Conservation (phyloP, 768 basidiomycete genomes). For the Hortiboletus flavorubellus region DNA sequence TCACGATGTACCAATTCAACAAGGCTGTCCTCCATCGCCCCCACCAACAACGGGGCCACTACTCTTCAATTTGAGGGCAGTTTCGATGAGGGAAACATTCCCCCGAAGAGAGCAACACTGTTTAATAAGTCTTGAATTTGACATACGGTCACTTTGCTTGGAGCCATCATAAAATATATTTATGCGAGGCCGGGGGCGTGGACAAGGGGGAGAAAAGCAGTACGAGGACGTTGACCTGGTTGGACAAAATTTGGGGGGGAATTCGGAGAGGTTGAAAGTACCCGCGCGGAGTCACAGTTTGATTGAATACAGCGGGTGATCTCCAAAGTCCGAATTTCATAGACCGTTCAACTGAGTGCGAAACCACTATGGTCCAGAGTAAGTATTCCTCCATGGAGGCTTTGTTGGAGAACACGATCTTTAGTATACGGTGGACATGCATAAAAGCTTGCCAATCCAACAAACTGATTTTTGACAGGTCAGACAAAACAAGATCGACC, state of each 20-base stretch:
- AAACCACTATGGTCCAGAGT: not conserved
- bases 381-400: not conserved
- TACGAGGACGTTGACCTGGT: not conserved
- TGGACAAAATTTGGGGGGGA: not conserved
- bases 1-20: too few relatives aligned
- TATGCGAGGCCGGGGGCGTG: not conserved
- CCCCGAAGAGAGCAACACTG: not conserved
- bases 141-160: not conserved
- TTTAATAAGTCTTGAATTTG: not conserved
- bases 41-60: not conserved
- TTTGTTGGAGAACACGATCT: not conserved
- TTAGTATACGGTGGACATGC: not conserved
- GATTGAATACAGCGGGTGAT: not conserved
- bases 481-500: slow-evolving; percentile 1
- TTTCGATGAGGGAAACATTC: not conserved
- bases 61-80: not conserved
- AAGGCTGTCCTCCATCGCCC: not conserved
- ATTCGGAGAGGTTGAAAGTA: not conserved
- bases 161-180: not conserved
- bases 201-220: not conserved
- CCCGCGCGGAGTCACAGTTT: not conserved
- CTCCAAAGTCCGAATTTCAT: not conserved
- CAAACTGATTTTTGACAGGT: not conserved
- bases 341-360: not conserved
- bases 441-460: not conserved